Evolutionary conservation across 2,329 filamentous ascomycete genomes (phyloP).

Genomic region (Berkeleyomyces rouxiae): DNA sequence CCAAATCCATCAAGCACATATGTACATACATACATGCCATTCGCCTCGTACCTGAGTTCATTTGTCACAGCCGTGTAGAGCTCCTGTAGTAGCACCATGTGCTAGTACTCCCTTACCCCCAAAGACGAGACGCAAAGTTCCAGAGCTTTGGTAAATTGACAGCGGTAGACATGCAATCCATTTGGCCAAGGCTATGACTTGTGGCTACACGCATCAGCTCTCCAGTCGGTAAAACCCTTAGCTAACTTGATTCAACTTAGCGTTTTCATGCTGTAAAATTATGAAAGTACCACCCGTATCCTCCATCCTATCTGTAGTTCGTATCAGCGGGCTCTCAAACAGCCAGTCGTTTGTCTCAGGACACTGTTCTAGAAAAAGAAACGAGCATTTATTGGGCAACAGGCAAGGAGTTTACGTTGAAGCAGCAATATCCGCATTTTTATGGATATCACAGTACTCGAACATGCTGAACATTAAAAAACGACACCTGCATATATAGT

Average conservation of each 20-base stretch:
- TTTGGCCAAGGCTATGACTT: neutral
- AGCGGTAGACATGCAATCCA: neutral
- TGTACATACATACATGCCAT: neutral
- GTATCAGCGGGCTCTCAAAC: too few relatives aligned
- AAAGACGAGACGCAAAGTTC: neutral
- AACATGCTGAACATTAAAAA: too few relatives aligned
- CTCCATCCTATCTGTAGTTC: too few relatives aligned
- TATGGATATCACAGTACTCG: too few relatives aligned
- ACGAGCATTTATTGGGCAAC: too few relatives aligned
- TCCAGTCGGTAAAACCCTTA: neutral
- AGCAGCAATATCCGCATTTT: too few relatives aligned
- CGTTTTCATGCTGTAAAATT: neutral
- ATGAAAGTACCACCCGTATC: too few relatives aligned
- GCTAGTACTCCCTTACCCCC: neutral
- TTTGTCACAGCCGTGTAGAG: neutral
- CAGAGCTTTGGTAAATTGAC: neutral
- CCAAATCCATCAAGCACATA: neutral
- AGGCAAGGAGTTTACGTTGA: too few relatives aligned
- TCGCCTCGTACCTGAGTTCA: too few relatives aligned
- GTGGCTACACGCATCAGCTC: neutral
- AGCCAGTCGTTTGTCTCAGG: too few relatives aligned
- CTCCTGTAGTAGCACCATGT: neutral
- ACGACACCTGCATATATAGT: too few relatives aligned
- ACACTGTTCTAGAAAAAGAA: too few relatives aligned
- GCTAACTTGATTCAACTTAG: neutral